Evolutionary conservation across 306 rosid species (phyloP).

Genomic region (Luffa acutangula): DNA sequence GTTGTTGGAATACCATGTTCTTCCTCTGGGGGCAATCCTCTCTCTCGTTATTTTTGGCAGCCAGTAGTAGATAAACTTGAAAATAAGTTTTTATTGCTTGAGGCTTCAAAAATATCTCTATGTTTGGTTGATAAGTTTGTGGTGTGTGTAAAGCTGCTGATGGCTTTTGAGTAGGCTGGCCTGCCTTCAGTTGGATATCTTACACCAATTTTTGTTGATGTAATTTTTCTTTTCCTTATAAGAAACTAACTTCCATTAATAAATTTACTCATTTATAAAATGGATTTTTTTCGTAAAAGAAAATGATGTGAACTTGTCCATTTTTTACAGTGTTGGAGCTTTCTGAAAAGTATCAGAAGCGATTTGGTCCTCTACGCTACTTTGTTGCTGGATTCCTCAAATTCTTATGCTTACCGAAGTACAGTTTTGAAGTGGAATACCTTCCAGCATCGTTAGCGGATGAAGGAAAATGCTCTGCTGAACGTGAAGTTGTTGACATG

Average conservation of each 20-base stretch:
- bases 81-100: neutral
- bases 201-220: neutral
- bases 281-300: neutral
- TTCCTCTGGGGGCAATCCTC: neutral
- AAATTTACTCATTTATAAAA: neutral
- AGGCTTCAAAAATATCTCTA: neutral
- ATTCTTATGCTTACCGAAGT: conserved; percentile 86
- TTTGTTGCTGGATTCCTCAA: conserved; percentile 96
- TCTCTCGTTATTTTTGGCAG: neutral
- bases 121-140: neutral
- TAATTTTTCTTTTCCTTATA: neutral
- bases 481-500: conserved; percentile 68
- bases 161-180: conserved; percentile 3
- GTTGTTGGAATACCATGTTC: neutral
- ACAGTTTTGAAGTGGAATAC: conserved; percentile 88
- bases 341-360: conserved; percentile 92
- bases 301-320: neutral
- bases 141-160: neutral
- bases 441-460: conserved; percentile 76
- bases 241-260: neutral
- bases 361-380: conserved; percentile 91
- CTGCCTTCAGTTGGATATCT: neutral
- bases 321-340: conserved; percentile 77
- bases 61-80: neutral
- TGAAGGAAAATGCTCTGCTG: conserved; percentile 55